Evolutionary conservation across 768 basidiomycete genomes (phyloP), one percentile per base, ranked within the genome.

Genomic region (Podaxis sp.): DNA sequence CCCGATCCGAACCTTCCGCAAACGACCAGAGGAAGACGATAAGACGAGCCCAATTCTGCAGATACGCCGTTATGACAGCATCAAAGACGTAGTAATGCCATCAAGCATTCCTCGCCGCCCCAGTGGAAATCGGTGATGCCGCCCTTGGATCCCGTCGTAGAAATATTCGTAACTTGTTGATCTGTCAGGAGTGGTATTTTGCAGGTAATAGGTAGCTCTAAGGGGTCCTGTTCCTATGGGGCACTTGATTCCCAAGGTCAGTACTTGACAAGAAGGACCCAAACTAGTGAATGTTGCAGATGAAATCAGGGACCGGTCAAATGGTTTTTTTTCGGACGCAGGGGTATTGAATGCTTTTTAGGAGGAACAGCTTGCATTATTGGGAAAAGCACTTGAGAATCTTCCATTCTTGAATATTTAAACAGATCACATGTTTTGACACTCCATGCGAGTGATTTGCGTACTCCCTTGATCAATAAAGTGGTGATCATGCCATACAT

Each of bases 121-220:
- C 5, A 27, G 25, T 5, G 25, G 25, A 27, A 27, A 27, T 27
- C 4, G 4, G 25, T 27, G 25, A 27, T 27, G 25, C 25, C 0
- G 25, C 25, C 25, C 25, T 4, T 27, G 25, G 25, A 27, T 27
- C 42, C 75, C 83, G 44, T 80, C 87, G 3, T 91, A 86, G 76
- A 80, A 82, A 64, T 84, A 93, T 72, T 91, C 93, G 18, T 95
- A 98, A 70, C 97, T 93, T 70, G 90, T 97, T 32, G 95, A 97
- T 68, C 86, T 87, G 52, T 84, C 89, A 4, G 97, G 97, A 1
- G 84, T 90, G 23, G 94, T 91, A 7, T 93, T 98, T 68, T 93
- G 7, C 94, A 97, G 70, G 88, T 61, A 1, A 68, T 95, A 4
- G 91, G 89, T 1, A 91, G 87, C 1, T 71, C 79, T 3, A 88